These are phyloP conservation scores for Coemansia sp. DNA, from an alignment of 192 early-diverging fungal genomes.

Conservation along the genomic window DNA sequence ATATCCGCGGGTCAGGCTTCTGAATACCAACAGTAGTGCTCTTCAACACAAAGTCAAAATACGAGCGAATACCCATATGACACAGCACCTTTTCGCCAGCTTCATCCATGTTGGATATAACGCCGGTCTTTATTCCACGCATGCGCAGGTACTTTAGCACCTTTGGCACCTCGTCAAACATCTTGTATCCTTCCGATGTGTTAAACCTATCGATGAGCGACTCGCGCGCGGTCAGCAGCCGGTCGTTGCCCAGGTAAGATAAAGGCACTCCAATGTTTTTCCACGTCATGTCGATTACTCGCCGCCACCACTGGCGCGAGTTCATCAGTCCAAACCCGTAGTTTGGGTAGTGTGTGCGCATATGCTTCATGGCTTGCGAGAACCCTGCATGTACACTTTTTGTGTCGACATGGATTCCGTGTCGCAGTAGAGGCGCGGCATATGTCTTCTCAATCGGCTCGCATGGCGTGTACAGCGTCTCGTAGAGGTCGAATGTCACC, in stretches of 20 bases:
- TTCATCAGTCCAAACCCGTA: constrained; percentile 55
- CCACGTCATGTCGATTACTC: constrained; percentile 57
- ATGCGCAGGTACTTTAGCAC: constrained; percentile 52
- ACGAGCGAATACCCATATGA: constrained; percentile 43
- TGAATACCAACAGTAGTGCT: constrained; percentile 57
- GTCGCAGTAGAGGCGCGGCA: constrained; percentile 30
- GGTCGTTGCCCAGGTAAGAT: not conserved
- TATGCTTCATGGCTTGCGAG: constrained; percentile 38
- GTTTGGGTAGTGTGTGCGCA: constrained; percentile 49
- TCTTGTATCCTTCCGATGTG: constrained; percentile 52
- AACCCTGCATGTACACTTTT: constrained; percentile 36
- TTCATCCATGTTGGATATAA: constrained; percentile 66
- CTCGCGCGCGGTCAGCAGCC: constrained; percentile 15
- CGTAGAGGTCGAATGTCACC: constrained; percentile 67
- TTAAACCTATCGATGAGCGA: constrained; percentile 53
- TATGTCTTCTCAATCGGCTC: constrained; percentile 30
- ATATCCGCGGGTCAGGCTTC: constrained; percentile 58
- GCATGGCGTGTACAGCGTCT: constrained; percentile 61
- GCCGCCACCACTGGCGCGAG: constrained; percentile 58
- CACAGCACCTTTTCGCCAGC: constrained; percentile 41
- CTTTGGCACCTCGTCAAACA: constrained; percentile 56
- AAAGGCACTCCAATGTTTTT: constrained; percentile 23
- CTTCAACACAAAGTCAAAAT: constrained; percentile 62
- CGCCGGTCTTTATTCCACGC: constrained; percentile 55
- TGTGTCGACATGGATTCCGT: constrained; percentile 45